Evolutionary conservation across 768 basidiomycete species (phyloP), one percentile per base, ranked within the genome.

Genomic region (Pleurotus eryngii): DNA sequence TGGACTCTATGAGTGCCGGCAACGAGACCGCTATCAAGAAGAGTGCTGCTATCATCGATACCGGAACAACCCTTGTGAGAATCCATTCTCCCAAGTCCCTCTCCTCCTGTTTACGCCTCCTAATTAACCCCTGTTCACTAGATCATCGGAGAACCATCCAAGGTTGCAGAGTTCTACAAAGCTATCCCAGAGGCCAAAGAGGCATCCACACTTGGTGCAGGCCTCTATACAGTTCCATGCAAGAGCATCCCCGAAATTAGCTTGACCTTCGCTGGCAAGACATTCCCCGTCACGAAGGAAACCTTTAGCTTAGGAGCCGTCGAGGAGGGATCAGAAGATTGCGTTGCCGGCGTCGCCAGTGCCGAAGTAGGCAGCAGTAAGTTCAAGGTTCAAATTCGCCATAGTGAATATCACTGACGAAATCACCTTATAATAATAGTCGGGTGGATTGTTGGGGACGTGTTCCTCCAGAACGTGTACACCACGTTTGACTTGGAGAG

Each of bases 241-340:
- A 60, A 65, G 50, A 17, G 64, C 18, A 57, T 62, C 46, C 67
- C 65, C 22, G 55, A 64, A 11, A 58, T 80, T 40, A 64, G 65
- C 22, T 61, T 82, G 60, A 67, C 70, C 1, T 77, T 81, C 61
- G 73, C 71, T 46, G 70, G 70, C 17, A 68, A 68, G 54, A 49
- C 62, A 0, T 79, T 75, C 62, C 38, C 75, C 30, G 82, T 86
- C 58, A 73, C 79, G 2, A 71, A 81, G 42, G 60, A 74, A 9
- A 61, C 53, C 0, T 72, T 72, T 58, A 82, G 83, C 26, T 59
- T 82, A 6, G 67, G 83, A 59, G 59, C 55, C 40, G 77, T 74
- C 48, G 61, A 83, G 53, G 78, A 77, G 17, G 70, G 72, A 46
- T 89, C 86, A 59, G 60, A 72, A 1, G 81, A 84, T 47, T 83